Evolutionary conservation across 2,329 filamentous ascomycete species (phyloP), one percentile per base, ranked within the genome.

Genomic region (Claviceps capensis): DNA sequence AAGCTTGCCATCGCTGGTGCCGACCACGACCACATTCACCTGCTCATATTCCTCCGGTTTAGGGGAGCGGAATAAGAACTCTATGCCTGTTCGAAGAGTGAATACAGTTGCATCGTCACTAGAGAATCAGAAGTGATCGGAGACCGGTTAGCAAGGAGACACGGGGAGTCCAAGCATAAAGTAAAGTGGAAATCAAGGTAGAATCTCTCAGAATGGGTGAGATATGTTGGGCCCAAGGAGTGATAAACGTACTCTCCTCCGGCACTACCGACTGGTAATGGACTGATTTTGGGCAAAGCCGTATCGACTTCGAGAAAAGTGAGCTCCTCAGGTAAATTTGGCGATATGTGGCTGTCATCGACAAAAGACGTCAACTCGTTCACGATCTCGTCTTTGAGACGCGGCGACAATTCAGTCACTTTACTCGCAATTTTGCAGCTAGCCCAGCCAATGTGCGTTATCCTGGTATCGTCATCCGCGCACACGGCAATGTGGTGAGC

Each of bases 21-120:
- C 86, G 2, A 86, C 77, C 5, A 91, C 71, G 70, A 94, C 82
- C 57, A 91, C 79, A 64, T 91, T 86, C 44, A 93, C 82, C n/a
- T 81, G 76, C 56, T 88, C 82, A 56, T 82, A 81, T 49, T 86
- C 80, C 50, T 79, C 78, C 38, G 79, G 75, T 53, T 79, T 75
- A 36, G 76, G 73, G 0, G 77, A 71, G 51, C 79, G 79, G 58
- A 88, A 87, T 26, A 87, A 74, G 38, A 83, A 81, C 57, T 88
- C 84, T 26, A 88, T 75, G 16, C 82, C 84, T 1, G 77, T 74
- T 49, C 82, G 74, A 13, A 82, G 77, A n/a, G 82, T 86, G 59
- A 88, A 88, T 1, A 87, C 75, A 61, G 74, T 71, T 53, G 78
- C 72, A 60, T 81, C 75, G 53, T 79, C 77, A 30, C 62, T 67